phyloP scores from a whole-genome alignment of 2,329 filamentous ascomycete genomes.

The Fusarium pseudoanthophilum region DNA sequence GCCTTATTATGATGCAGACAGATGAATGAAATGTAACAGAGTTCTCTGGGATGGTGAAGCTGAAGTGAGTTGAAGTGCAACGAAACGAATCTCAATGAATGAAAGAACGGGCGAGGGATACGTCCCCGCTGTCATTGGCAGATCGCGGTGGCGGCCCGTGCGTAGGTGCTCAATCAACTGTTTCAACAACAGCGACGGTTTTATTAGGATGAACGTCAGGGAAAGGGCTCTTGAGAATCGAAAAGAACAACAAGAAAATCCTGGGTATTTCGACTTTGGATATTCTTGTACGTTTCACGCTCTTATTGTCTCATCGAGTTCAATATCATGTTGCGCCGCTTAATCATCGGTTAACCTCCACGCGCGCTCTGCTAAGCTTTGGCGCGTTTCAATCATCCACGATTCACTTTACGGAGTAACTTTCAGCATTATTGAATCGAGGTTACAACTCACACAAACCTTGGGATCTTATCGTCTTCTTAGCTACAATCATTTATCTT shows the following conservation, averaged over 20 bases:
- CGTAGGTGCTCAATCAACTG: neutral
- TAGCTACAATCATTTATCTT: neutral
- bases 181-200: neutral
- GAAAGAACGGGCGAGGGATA: neutral
- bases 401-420: slow-evolving; percentile 16
- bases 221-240: accelerated
- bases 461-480: slow-evolving; percentile 9
- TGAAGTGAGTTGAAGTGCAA: neutral
- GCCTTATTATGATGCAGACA: neutral
- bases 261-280: neutral
- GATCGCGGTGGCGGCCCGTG: neutral
- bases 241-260: neutral
- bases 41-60: neutral
- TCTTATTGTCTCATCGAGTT: neutral
- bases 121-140: neutral
- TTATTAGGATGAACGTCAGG: neutral
- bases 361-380: neutral
- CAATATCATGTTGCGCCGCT: slow-evolving; percentile 9
- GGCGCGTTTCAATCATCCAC: slow-evolving; percentile 29
- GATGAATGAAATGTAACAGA: neutral
- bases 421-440: slow-evolving; percentile 22
- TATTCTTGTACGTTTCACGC: no score
- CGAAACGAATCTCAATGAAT: neutral
- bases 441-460: slow-evolving; percentile 5
- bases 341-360: slow-evolving; percentile 41